A percentile compares a stretch with the other conserved stretches of the same genome.
Evolutionary conservation across 805 yeast species (phyloP).

Genomic region (Metschnikowia baotianmanensis): DNA sequence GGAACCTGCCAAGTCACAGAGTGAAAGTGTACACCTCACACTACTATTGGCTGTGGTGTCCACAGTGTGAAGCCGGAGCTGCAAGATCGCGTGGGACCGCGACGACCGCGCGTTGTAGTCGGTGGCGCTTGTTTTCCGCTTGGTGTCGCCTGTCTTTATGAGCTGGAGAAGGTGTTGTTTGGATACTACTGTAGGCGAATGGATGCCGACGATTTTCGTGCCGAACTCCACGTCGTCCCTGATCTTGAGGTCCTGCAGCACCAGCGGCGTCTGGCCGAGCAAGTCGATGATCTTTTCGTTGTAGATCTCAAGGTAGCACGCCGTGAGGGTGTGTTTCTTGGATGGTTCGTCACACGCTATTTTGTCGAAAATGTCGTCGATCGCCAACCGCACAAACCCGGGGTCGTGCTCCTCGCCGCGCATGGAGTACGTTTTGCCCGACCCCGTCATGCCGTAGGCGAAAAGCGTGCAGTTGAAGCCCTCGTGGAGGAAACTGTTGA

Average conservation of each 20-base stretch:
- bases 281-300: conserved; percentile 81
- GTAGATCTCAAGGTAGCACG: conserved; percentile 82
- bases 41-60: conserved; percentile 40
- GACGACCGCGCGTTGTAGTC: conserved; percentile 87
- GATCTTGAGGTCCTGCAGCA: conserved; percentile 59
- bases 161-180: conserved; percentile 59
- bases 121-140: conserved; percentile 81
- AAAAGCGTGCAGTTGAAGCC: conserved; percentile 88
- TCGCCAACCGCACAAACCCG: conserved; percentile 72
- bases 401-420: conserved; percentile 62
- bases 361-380: conserved; percentile 54
- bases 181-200: conserved; percentile 54
- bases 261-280: conserved; percentile 17
- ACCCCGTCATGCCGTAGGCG: conserved; percentile 94
- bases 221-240: conserved; percentile 76
- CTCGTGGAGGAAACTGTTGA: conserved; percentile 52
- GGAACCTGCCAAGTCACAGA: conserved; percentile 97
- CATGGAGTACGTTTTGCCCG: conserved; percentile 89
- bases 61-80: conserved; percentile 53
- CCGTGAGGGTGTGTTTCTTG: conserved; percentile 46
- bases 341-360: conserved; percentile 19
- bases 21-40: conserved; percentile 61
- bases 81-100: conserved; percentile 87
- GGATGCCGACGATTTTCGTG: conserved; percentile 70
- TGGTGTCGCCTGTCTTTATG: conserved; percentile 67